A percentile compares a stretch with the other conserved stretches of the same genome.
Conservation (phyloP, 257 asterid species). For the Salvia splendens region DNA sequence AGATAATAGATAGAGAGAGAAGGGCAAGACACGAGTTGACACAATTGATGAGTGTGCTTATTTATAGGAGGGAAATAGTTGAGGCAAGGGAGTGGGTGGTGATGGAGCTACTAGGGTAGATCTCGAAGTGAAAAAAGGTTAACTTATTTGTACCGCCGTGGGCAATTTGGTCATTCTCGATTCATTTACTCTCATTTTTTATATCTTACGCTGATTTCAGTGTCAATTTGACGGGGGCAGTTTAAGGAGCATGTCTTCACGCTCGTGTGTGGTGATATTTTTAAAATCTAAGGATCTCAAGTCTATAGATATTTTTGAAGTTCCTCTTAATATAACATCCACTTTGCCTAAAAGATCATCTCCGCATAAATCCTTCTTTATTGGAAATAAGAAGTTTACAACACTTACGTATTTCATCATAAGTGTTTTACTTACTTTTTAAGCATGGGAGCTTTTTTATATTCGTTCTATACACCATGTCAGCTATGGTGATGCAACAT, state of each 20-base stretch:
- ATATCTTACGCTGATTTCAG: not conserved
- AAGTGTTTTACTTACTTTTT: no score
- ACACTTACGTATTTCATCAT: no score
- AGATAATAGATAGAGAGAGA: conserved; percentile 17
- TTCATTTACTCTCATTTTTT: not conserved
- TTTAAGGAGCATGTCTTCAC: not conserved
- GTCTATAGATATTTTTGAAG: no score
- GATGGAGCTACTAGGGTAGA: conserved; percentile 41
- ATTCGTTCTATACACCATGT: no score
- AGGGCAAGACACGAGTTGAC: conserved; percentile 48
- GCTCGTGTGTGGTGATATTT: no score
- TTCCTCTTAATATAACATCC: no score
- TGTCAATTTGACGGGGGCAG: conserved; percentile 8
- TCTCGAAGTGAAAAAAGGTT: conserved; percentile 31
- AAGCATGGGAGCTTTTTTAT: no score
- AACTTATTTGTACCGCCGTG: not conserved
- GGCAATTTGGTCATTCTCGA: conserved; percentile 4
- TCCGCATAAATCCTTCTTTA: no score
- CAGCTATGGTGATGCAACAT: no score
- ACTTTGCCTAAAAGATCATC: no score
- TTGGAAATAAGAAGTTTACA: no score
- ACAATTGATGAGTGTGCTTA: conserved; percentile 15
- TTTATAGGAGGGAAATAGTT: conserved; percentile 47
- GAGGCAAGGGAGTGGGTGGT: conserved; percentile 16
- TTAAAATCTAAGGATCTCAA: no score